Conservation (phyloP, 768 basidiomycete genomes). For the Russula ochroleuca region DNA sequence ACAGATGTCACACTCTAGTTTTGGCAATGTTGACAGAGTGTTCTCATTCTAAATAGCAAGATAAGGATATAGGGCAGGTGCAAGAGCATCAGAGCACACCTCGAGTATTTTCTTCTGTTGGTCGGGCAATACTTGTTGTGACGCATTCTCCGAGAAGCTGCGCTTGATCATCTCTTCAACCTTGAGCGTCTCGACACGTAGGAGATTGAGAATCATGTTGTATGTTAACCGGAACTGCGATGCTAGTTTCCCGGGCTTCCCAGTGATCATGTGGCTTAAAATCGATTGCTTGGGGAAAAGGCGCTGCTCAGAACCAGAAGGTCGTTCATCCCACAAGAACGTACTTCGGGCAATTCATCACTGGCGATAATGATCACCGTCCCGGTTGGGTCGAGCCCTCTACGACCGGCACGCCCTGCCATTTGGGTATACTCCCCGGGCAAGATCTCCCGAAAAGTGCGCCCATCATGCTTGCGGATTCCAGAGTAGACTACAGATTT, state of each 20-base stretch:
- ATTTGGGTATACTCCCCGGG: conserved; percentile 98
- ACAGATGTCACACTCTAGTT: conserved; percentile 67
- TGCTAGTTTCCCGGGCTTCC: conserved; percentile 84
- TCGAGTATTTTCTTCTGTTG: conserved; percentile 85
- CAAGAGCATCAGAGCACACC: conserved; percentile 42
- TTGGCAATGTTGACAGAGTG: conserved; percentile 53
- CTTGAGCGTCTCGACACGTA: conserved; percentile 90
- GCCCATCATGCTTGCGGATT: conserved; percentile 93
- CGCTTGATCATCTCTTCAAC: conserved; percentile 99
- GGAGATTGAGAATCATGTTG: conserved; percentile 97
- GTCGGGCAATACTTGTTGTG: conserved; percentile 87
- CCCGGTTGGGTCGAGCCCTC: conserved; percentile 91
- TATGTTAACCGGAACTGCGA: conserved; percentile 98
- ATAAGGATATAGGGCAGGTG: conserved; percentile 12
- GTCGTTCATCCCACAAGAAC: conserved; percentile 20
- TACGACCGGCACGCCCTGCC: conserved; percentile 96
- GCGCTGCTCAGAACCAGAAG: neutral
- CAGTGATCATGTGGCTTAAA: conserved; percentile 87
- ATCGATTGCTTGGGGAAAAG: conserved; percentile 56
- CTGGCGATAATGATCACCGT: conserved; percentile 89
- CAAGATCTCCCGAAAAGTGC: conserved; percentile 82
- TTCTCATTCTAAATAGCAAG: conserved; percentile 60
- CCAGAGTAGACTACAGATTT: conserved; percentile 95
- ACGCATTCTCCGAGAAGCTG: conserved; percentile 96
- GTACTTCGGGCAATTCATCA: conserved; percentile 82